Conservation (phyloP, 768 basidiomycete species). For the Amanita molliuscula region DNA sequence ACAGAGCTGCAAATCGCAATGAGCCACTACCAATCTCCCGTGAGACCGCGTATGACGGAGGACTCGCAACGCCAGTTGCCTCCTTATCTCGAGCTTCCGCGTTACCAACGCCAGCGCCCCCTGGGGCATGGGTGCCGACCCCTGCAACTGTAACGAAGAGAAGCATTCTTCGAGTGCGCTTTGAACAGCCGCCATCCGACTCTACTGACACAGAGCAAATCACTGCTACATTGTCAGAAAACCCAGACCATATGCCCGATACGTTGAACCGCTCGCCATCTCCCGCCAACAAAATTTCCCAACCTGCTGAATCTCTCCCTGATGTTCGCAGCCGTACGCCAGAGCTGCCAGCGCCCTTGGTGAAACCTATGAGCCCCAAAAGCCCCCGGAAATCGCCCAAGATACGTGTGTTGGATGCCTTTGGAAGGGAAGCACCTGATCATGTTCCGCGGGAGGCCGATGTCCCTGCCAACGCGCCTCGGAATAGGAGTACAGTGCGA, state of each 20-base stretch:
- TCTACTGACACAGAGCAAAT: conserved; percentile 9
- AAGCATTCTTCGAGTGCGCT: conserved; percentile 63
- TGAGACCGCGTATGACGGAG: conserved; percentile 19
- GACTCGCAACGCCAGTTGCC: conserved; percentile 35
- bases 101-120: conserved; percentile 54
- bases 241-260: neutral
- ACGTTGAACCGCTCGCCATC: neutral
- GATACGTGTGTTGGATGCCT: conserved; percentile 65
- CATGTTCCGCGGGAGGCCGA: conserved; percentile 4
- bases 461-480: conserved; percentile 8
- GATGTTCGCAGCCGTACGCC: conserved; percentile 10
- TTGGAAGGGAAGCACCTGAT: conserved; percentile 39
- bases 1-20: neutral
- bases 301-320: neutral
- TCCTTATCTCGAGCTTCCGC: conserved; percentile 40
- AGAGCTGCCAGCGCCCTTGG: conserved; percentile 8
- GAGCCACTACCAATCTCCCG: neutral
- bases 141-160: conserved; percentile 37
- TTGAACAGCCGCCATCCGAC: conserved; percentile 28
- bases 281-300: neutral
- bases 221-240: neutral
- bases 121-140: conserved; percentile 58
- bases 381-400: conserved; percentile 35
- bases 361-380: conserved; percentile 8
- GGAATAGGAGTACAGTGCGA: conserved; percentile 35